Evolutionary conservation across 306 rosid genomes (phyloP), one percentile per base, ranked within the genome.

Genomic region (Myrica gale): DNA sequence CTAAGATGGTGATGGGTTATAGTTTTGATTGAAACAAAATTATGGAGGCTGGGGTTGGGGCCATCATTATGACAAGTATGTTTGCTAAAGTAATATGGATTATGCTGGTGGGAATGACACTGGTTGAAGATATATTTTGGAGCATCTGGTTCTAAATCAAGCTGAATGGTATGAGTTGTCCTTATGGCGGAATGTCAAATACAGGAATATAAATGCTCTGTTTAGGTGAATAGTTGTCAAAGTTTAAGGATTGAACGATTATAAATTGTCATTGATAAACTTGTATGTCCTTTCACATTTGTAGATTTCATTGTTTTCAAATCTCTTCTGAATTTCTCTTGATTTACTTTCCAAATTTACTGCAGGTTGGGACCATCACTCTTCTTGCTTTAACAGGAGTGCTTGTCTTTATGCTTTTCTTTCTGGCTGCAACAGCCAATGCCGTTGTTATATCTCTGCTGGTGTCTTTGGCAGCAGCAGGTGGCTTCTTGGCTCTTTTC

Each of bases 401-500:
- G 83, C 88, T 92, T 72, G 85, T 90, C 78, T 95, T 95, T 76
- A 76, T 70, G 89, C 89, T 95, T 80, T 95, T 95, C 97, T 88
- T 92, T 76, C 74, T 89, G 85, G 82, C 90, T 21, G 98, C 97
- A 63, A 92, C 97, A 61, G 42, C 89, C 83, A 95, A 89, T 74
- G 98, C 93, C 67, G 37, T 95, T 46, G 77, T 89, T 41, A 76
- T 95, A 75, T 84, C 93, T 43, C 87, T 95, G 70, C 85, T 95
- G 19, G 23, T 92, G 61, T 89, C 98, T 19, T 78, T 95, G 87
- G 98, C 90, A 53, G 97, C 89, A 10, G 97, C 91, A 12, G 98
- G 98, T 84, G 97, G 98, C 68, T 95, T 95, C 89, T 83, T 95
- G 86, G 97, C 97, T 69, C 58, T 95, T 77, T 95, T 92, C 90